Evolutionary conservation across 129 eudicot genomes (phyloP), one percentile per base, ranked within the genome.

Genomic region (Saussurea involucrata): DNA sequence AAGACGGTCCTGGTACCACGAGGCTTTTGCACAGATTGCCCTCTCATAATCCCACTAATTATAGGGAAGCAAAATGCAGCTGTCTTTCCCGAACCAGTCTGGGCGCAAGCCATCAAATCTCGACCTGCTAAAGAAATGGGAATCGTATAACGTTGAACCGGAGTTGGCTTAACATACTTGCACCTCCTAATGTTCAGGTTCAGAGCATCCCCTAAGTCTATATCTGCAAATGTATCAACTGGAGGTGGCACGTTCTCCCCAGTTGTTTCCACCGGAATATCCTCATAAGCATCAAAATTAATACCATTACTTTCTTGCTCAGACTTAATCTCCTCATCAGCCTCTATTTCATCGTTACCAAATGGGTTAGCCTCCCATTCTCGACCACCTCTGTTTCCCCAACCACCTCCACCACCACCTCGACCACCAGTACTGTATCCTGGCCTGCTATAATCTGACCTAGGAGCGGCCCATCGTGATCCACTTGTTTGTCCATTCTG

Each of bases 101-200:
- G 97, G 31, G 97, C 97, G 74, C 97, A 89, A 24, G 97, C 97
- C 97, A 92, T 92, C 72, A 92, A 75, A 80, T 92, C 97, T 68
- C 97, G 82, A 2, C 97, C 97, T 4, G 86, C 90, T 66, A 89
- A 81, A 49, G 95, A 88, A 66, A 89, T 88, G 3, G 97, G 97
- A 63, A 92, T 92, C 6, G 97, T 90, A 72, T 92, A 81, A 53
- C 95, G 88, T 68, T 92, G 97, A 33, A 92, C 90, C 20, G 97
- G 95, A 4, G 95, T 89, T 1, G 97, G 97, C 78, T 82, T 89
- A 49, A 89, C 88, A 82, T 92, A 92, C 84, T 85, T 89, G 74
- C 97, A 92, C 86, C 97, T 85, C 85, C 84, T 86, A 29, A 92
- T 89, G 70, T 92, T 92, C 25, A 85, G 84, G 68, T 75, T 84